These are phyloP conservation scores for Knoxdaviesia proteae DNA, from an alignment of 2,329 filamentous ascomycete species.

Conservation along the genomic window DNA sequence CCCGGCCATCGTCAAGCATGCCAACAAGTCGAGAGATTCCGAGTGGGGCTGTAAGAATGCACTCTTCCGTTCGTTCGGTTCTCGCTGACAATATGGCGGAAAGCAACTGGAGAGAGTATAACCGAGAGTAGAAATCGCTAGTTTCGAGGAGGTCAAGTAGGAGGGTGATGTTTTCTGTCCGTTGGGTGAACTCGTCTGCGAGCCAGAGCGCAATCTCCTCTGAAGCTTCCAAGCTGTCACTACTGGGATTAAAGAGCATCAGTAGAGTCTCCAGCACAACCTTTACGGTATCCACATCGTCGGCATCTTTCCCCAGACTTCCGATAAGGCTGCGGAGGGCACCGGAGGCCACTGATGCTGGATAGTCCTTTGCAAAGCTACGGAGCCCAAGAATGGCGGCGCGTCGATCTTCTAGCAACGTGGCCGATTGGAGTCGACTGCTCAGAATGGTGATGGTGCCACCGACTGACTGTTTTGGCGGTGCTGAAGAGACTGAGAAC, in stretches of 20 bases:
- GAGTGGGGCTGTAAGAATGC: conserved; percentile 70
- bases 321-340: conserved; percentile 76
- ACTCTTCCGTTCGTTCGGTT: conserved; percentile 84
- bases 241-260: conserved; percentile 64
- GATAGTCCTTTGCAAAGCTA: conserved; percentile 92
- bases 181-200: conserved; percentile 93
- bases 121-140: conserved; percentile 69
- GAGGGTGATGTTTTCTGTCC: conserved; percentile 87
- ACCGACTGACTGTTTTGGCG: conserved; percentile 86
- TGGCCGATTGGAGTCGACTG: conserved; percentile 70
- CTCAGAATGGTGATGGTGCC: conserved; percentile 86
- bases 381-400: conserved; percentile 81
- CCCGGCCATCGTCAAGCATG: conserved; percentile 64
- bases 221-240: conserved; percentile 68
- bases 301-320: conserved; percentile 66
- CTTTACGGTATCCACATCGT: conserved; percentile 93
- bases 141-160: conserved; percentile 78
- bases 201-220: conserved; percentile 93
- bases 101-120: conserved; percentile 80
- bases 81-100: conserved; percentile 68
- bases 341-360: conserved; percentile 84
- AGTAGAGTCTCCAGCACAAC: conserved; percentile 85
- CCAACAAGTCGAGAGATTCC: conserved; percentile 74
- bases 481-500: conserved; percentile 50
- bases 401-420: conserved; percentile 80